Conservation (phyloP, 179 eudicot genomes). For the Carnegiea gigantea region DNA sequence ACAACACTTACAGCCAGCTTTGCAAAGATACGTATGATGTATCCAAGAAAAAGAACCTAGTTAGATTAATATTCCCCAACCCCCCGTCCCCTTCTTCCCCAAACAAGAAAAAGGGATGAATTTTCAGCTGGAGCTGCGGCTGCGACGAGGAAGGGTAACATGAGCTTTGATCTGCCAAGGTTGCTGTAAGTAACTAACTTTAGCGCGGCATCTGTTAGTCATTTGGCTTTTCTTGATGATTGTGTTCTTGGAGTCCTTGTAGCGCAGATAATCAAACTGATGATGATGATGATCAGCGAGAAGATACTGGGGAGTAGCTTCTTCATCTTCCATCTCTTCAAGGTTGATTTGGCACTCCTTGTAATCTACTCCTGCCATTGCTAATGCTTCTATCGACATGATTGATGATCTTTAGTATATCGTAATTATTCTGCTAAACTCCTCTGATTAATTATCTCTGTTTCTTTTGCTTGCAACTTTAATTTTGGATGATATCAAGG, state of each 20-base stretch:
- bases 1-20: too few species aligned
- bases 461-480: too few species aligned
- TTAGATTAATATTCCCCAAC: too few species aligned
- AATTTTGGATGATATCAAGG: too few species aligned
- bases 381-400: slow-evolving; percentile 54
- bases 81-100: too few species aligned
- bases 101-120: background rate
- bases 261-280: background rate
- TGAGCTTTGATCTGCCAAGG: background rate
- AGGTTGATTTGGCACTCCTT: slow-evolving; percentile 26
- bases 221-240: background rate
- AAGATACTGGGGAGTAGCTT: slow-evolving; percentile 35
- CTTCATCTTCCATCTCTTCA: slow-evolving; percentile 34
- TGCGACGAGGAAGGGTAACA: background rate
- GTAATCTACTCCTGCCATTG: slow-evolving; percentile 55
- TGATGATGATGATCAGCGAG: slow-evolving; percentile 4
- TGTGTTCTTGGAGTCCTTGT: background rate
- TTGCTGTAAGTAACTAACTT: background rate
- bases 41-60: too few species aligned
- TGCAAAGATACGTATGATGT: too few species aligned
- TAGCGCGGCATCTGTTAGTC: background rate
- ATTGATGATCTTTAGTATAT: background rate
- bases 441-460: too few species aligned
- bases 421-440: too few species aligned
- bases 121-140: background rate